Base-by-base conservation (phyloP, 2,329 filamentous ascomycete genomes). In the Aspergillus caelatus region DNA sequence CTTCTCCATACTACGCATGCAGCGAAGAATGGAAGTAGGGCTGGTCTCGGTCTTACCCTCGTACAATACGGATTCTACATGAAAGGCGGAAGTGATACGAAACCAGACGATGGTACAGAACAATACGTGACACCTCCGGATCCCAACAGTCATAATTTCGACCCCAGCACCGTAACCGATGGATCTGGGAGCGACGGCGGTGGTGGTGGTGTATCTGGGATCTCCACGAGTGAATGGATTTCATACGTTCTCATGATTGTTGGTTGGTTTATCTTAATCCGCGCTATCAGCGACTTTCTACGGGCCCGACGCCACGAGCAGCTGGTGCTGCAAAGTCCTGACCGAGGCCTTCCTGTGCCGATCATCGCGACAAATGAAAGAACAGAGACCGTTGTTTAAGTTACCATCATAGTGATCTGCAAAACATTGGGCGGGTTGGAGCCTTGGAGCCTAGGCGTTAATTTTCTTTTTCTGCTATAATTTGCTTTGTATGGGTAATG, bases 41-140 rank as follows among this genome's bases (percentile, higher is more conserved):
- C 94, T 58, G 95, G 95, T 60, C 89, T 99, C 57, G 95, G 95
- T 65, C 92, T 99, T 70, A 97, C 94, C 0, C 86, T 99, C 12
- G 93, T 99, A 55, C 94, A 98, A 77, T 98, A 96, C 74, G 95
- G 95, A 36, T 98, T 99, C 79, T 93, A 93, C 71, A 96, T 98
- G 92, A 95, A 93, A 75, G 87, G 86, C 53, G 81, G 84, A 34
- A 79, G 78, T 60, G 81, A 82, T 75, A 79, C 62, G 62, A 76
- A 69, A 60, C 68, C 70, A 9, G 75, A 75, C 72, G 67, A 81
- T 71, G 73, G 70, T 41, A 57, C 71, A 66, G 74, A 83, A 63
- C 69, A 76, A 62, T 78, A 78, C 55, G 86, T 89, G 5, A 85
- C 88, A 45, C 94, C 95, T 0, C 86, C 89, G 0, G 92, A 98